Evolutionary conservation across 2,329 filamentous ascomycete species (phyloP), one percentile per base, ranked within the genome.

Genomic region (Pestalotiopsis fici): DNA sequence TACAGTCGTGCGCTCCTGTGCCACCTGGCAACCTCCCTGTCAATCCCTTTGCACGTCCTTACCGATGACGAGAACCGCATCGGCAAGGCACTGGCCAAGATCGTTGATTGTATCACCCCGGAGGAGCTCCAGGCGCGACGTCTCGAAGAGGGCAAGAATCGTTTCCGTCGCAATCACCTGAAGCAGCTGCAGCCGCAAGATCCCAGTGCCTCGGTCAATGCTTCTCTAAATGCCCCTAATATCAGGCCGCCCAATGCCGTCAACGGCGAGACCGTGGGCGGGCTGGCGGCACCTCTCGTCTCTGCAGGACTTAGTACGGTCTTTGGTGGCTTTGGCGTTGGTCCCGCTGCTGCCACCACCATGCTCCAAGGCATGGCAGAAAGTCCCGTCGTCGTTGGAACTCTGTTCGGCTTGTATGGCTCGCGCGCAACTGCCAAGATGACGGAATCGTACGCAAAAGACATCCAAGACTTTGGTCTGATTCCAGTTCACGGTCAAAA

Each of bases 351-450:
- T 25, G 91, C 93, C 12, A 93, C 94, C 23, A 90, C 90, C 1
- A 89, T 97, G 65, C 83, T 98, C 0, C 95, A 95, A 12, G 87
- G 90, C 21, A 85, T 98, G 74, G 92, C 94, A 2, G 91, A 95
- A 47, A 96, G 92, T 69, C 88, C 91, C 4, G 87, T 96, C 18
- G 83, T 94, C 55, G 91, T 97, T 35, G 95, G 95, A 18, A 89
- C 92, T 47, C 82, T 98, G 50, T 98, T 98, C 75, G 96, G 96
- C 9, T 93, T 96, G n/a, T 97, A 97, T 76, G 93, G 93, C 56
- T 90, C 91, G 1, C 88, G 91, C 43, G 95, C 97, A 85, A 93
- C 92, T 0, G 89, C 90, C 64, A 91, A 94, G 77, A 93, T 95
- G 85, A 92, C 98, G 85, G 93, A 97, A 71, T 86, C 91, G n/a